phyloP scores from a whole-genome alignment of 768 basidiomycete genomes.

The Neoboletus magnificus region DNA sequence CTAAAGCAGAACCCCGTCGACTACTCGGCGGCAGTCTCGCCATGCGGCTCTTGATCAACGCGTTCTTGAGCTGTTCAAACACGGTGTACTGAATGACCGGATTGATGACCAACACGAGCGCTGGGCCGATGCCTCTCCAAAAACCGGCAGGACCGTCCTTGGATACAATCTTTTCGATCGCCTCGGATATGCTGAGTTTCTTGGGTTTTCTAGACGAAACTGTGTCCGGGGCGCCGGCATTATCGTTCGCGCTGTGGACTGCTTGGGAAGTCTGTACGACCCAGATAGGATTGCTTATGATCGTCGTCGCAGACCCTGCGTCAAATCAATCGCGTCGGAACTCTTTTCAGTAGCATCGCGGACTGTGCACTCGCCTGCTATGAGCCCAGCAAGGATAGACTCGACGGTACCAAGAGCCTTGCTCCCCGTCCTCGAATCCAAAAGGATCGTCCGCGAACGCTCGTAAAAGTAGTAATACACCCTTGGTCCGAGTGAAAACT shows the following conservation, averaged over 20 bases:
- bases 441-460: conserved; percentile 54
- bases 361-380: conserved; percentile 59
- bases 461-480: conserved; percentile 95
- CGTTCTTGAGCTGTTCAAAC: conserved; percentile 94
- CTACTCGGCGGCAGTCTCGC: conserved; percentile 45
- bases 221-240: conserved; percentile 20
- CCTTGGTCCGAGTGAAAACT: conserved; percentile 36
- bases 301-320: conserved; percentile 80
- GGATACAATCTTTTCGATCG: conserved; percentile 62
- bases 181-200: conserved; percentile 65
- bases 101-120: conserved; percentile 90
- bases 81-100: conserved; percentile 92
- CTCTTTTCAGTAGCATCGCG: neutral
- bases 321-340: neutral
- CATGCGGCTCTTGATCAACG: conserved; percentile 62
- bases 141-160: conserved; percentile 77
- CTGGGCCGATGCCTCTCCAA: conserved; percentile 91
- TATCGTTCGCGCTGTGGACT: conserved; percentile 49
- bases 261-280: conserved; percentile 91
- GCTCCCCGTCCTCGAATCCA: conserved; percentile 51
- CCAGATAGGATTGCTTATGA: conserved; percentile 95
- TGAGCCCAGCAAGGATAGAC: conserved; percentile 82
- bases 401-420: conserved; percentile 82
- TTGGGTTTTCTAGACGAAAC: conserved; percentile 45
- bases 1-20: conserved; percentile 42